phyloP scores from a whole-genome alignment of 106 monocot genomes.

The Acorus calamus region DNA sequence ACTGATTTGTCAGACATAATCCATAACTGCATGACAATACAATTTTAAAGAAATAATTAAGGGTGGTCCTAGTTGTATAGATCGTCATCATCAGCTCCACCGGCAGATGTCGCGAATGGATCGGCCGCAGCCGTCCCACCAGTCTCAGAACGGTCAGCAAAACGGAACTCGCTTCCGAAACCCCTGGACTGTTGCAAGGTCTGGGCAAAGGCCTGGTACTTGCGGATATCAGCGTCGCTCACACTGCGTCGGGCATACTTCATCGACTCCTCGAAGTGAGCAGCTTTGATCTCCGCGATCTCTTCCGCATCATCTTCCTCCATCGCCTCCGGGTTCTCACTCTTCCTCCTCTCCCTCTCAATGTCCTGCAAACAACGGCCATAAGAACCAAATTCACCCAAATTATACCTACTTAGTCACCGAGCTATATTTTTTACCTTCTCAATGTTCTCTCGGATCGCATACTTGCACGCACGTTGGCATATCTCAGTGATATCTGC shows the following conservation, averaged over 20 bases:
- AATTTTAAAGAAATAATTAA: background rate
- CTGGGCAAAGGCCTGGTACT: conserved; percentile 89
- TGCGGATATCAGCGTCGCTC: conserved; percentile 80
- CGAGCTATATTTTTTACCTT: conserved; percentile 29
- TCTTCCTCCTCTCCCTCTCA: conserved; percentile 58
- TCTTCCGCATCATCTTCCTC: conserved; percentile 66
- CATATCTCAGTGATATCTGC: conserved; percentile 95
- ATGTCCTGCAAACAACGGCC: conserved; percentile 39
- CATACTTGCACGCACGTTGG: conserved; percentile 86
- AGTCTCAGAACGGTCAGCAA: conserved; percentile 54
- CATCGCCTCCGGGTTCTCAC: conserved; percentile 83
- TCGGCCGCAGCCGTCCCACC: conserved; percentile 28
- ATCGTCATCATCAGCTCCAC: conserved; percentile 60
- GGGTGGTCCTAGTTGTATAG: conserved; percentile 35
- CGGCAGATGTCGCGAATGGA: conserved; percentile 43
- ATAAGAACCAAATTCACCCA: too few relatives aligned
- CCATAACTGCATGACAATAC: too few relatives aligned
- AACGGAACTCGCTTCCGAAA: conserved; percentile 76
- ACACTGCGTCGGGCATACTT: conserved; percentile 74
- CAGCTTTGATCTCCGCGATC: conserved; percentile 69
- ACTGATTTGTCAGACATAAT: too few relatives aligned
- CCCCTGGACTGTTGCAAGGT: conserved; percentile 83
- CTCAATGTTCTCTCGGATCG: conserved; percentile 88
- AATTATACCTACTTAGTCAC: too few relatives aligned
- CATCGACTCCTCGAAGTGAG: conserved; percentile 84